Evolutionary conservation across 495 filamentous ascomycete species (phyloP).

Genomic region (Penicillium ucsense): DNA sequence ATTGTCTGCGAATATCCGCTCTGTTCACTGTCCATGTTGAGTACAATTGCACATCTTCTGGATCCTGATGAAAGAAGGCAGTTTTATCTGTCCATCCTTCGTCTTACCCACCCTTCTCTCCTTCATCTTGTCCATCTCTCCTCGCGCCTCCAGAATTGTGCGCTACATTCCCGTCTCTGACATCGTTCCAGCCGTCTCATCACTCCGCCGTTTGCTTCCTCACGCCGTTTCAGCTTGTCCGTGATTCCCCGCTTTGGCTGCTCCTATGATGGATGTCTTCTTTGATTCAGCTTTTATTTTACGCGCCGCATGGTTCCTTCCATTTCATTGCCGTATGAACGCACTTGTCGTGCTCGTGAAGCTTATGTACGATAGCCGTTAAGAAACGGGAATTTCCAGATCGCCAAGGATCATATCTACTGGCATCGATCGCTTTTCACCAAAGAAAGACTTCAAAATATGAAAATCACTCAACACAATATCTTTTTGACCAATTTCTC

Average conservation of each 20-base stretch:
- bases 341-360: constrained; percentile 12
- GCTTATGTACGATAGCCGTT: constrained; percentile 16
- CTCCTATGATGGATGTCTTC: constrained; percentile 7
- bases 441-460: background rate
- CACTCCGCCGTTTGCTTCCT: constrained; percentile 2
- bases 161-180: background rate
- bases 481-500: background rate
- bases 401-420: constrained; percentile 9
- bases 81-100: too few relatives aligned
- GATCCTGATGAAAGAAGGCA: too few relatives aligned
- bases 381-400: constrained; percentile 17
- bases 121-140: too few relatives aligned
- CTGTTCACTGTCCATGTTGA: too few relatives aligned
- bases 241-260: constrained; percentile 17
- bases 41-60: too few relatives aligned
- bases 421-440: background rate
- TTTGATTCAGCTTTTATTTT: constrained; percentile 3
- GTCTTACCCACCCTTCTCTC: too few relatives aligned
- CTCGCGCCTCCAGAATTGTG: too few relatives aligned
- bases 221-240: constrained; percentile 8
- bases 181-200: constrained; percentile 1
- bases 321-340: constrained; percentile 1
- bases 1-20: too few relatives aligned
- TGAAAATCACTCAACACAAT: background rate
- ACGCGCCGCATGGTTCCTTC: background rate